Conservation (phyloP, 2,329 filamentous ascomycete genomes). For the Ophiosphaerella herpotricha region DNA sequence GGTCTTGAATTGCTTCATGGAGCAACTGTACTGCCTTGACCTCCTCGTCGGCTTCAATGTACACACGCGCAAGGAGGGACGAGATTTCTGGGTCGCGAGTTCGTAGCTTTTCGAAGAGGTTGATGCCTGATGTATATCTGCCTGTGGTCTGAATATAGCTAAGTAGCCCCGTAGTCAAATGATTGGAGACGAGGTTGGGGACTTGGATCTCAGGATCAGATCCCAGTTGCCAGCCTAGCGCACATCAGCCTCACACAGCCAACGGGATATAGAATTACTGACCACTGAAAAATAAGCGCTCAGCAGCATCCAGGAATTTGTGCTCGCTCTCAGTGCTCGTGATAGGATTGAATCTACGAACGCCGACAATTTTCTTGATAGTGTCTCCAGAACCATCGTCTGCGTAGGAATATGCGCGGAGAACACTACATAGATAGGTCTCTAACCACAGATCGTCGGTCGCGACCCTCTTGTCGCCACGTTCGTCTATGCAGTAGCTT, state of each 20-base stretch:
- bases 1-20: conserved; percentile 84
- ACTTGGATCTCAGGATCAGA: conserved; percentile 98
- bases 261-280: background rate
- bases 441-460: conserved; percentile 96
- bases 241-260: background rate
- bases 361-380: conserved; percentile 96
- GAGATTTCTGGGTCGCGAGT: conserved; percentile 91
- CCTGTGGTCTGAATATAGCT: conserved; percentile 96
- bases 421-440: conserved; percentile 92
- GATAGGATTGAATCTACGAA: conserved; percentile 94
- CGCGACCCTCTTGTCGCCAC: conserved; percentile 90
- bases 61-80: conserved; percentile 85
- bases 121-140: conserved; percentile 92
- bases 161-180: conserved; percentile 88
- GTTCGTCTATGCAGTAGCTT: conserved; percentile 96
- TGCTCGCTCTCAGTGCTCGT: conserved; percentile 99
- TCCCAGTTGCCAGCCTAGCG: conserved; percentile 81
- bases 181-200: conserved; percentile 94
- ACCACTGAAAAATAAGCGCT: conserved; percentile 94
- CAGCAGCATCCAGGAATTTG: conserved; percentile 90
- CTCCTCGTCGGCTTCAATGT: conserved; percentile 94
- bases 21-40: conserved; percentile 91
- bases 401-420: conserved; percentile 94
- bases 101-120: conserved; percentile 94
- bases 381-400: conserved; percentile 93